Evolutionary conservation across 495 filamentous ascomycete genomes (phyloP).

Genomic region (Penicillium salamii): DNA sequence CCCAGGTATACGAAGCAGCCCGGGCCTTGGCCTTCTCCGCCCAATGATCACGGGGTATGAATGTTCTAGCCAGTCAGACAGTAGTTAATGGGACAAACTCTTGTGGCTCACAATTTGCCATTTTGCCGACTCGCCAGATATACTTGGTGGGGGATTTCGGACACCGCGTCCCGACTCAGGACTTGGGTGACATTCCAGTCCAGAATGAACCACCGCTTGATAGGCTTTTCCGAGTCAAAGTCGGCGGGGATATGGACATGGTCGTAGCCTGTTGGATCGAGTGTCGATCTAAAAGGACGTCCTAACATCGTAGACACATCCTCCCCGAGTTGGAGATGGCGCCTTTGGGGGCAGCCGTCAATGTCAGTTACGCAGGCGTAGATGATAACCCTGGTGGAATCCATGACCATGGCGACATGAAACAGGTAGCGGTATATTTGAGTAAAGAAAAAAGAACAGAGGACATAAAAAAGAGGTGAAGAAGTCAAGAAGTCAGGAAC

Average conservation of each 20-base stretch:
- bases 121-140: constrained; percentile 22
- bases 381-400: constrained; percentile 6
- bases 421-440: too few relatives aligned
- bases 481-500: too few relatives aligned
- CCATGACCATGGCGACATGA: too few relatives aligned
- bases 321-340: constrained; percentile 18
- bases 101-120: constrained; percentile 17
- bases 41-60: constrained; percentile 17
- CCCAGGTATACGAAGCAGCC: constrained; percentile 20
- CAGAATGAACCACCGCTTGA: constrained; percentile 26
- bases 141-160: constrained; percentile 19
- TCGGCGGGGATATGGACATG: constrained; percentile 25
- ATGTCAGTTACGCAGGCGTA: constrained; percentile 23
- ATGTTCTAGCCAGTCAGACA: constrained; percentile 12
- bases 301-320: constrained; percentile 14
- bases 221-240: constrained; percentile 17
- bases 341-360: constrained; percentile 16
- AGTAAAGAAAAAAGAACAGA: too few relatives aligned
- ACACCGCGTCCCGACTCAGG: constrained; percentile 12
- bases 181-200: constrained; percentile 18
- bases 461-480: too few relatives aligned
- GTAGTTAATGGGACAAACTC: not conserved
- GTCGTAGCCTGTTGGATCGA: constrained; percentile 18
- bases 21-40: constrained; percentile 14
- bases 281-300: constrained; percentile 13